Evolutionary conservation across 306 rosid genomes (phyloP), one percentile per base, ranked within the genome.

Genomic region (Begonia loranthoides): DNA sequence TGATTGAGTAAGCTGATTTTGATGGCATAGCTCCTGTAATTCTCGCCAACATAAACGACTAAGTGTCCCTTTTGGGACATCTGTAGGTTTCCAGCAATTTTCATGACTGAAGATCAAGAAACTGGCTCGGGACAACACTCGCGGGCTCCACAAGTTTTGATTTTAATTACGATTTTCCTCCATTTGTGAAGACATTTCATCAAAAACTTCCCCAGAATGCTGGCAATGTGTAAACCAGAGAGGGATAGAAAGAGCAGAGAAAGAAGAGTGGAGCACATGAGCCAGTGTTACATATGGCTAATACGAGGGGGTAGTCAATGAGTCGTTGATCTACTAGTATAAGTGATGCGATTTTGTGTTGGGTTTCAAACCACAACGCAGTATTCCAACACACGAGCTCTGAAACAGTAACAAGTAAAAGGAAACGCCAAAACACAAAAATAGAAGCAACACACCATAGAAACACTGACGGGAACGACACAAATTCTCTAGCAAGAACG

Each of bases 61-160:
- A 80, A 70, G 72, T 92, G 99, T 56, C 99, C 95, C 76, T 73
- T n/a, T 86, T 21, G 99, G 99, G 55, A 90, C 99, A 53, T 90
- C 99, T 58, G 73, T 78, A 44, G 99, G 99, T 17, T 85, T 82
- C 4, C 75, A 73, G 52, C 43, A 49, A 19, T 75, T 64, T 62
- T 79, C 74, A 19, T 77, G 77, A 17, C 70, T 15, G 49, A 54
- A 21, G 67, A 60, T 81, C 88, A 73, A 41, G 71, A 41, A 24
- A 68, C 70, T 82, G 87, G 71, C 64, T 77, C 69, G 53, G 76
- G 66, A 69, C 80, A 71, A 9, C 60, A 14, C 49, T 73, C 82
- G 51, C 79, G 70, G 50, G 76, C 70, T 19, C 69, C 28, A 56
- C 81, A 75, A 36, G 78, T 70, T 50, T 52, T 71, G 15, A 63